A percentile compares a stretch with the other conserved stretches of the same genome.
phyloP scores from a whole-genome alignment of 441 rosid genomes.

The Eruca vesicaria region DNA sequence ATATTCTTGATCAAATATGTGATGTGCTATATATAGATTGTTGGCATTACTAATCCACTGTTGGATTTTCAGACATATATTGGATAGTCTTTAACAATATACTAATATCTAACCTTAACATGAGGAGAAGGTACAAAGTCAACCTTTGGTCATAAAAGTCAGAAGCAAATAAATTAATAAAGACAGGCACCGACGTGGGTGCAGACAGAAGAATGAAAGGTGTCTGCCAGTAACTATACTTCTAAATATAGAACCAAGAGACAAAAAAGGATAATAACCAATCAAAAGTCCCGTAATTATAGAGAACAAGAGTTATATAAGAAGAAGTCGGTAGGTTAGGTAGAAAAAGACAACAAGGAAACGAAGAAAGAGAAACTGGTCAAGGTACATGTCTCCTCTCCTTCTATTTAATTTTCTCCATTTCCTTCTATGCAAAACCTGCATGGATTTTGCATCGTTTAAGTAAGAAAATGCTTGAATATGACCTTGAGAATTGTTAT shows the following conservation, averaged over 20 bases:
- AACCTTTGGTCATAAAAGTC: slow-evolving; percentile 2
- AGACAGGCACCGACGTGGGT: slow-evolving; percentile 31
- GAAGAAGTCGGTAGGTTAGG: neutral
- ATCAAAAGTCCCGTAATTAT: slow-evolving; percentile 29
- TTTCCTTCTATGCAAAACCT: neutral
- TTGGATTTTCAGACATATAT: neutral
- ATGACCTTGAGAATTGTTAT: neutral
- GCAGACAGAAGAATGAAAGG: slow-evolving; percentile 28
- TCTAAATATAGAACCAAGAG: slow-evolving; percentile 23
- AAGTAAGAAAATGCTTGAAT: neutral
- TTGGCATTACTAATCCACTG: neutral
- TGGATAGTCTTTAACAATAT: neutral
- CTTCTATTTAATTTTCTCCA: neutral
- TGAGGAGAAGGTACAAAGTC: neutral
- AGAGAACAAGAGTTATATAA: slow-evolving; percentile 24
- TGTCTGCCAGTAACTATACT: slow-evolving; percentile 28
- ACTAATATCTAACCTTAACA: neutral
- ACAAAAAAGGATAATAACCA: slow-evolving; percentile 23
- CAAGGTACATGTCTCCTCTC: slow-evolving; percentile 17
- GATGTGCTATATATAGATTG: neutral
- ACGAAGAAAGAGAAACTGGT: slow-evolving; percentile 16
- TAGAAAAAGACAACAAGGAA: slow-evolving; percentile 5
- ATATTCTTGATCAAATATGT: no score
- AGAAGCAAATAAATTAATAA: slow-evolving; percentile 1
- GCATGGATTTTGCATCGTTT: neutral